Evolutionary conservation across 2,329 filamentous ascomycete species (phyloP).

Genomic region (Reticulascus tulasneorum): DNA sequence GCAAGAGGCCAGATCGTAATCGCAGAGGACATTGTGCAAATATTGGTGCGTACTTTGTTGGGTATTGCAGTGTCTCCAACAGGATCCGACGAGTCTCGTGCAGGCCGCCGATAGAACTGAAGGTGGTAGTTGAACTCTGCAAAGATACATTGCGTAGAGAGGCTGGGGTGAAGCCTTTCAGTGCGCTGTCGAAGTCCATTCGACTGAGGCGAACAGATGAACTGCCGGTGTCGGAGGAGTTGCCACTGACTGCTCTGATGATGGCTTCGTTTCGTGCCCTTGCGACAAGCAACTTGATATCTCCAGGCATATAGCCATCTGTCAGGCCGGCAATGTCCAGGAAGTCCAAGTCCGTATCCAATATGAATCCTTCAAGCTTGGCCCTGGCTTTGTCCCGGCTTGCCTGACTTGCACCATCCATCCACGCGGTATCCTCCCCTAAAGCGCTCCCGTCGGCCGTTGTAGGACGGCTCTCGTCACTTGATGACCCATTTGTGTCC

Average conservation of each 20-base stretch:
- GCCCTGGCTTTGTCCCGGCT: conserved; percentile 35
- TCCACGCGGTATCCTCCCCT: conserved; percentile 63
- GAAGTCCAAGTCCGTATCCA: conserved; percentile 79
- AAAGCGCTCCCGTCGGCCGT: conserved; percentile 51
- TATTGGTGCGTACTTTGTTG: conserved; percentile 95
- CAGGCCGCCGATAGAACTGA: conserved; percentile 86
- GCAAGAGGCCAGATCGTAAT: conserved; percentile 84
- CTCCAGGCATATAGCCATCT: conserved; percentile 97
- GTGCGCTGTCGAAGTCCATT: conserved; percentile 76
- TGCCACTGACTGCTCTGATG: conserved; percentile 70
- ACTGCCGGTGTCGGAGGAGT: conserved; percentile 36
- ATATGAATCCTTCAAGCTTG: conserved; percentile 59
- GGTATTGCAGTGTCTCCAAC: conserved; percentile 92
- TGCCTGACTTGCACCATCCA: conserved; percentile 64
- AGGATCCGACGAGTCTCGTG: conserved; percentile 83
- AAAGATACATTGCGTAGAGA: conserved; percentile 92
- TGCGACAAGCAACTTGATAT: conserved; percentile 79
- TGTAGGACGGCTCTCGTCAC: conserved; percentile 50
- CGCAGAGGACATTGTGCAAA: conserved; percentile 94
- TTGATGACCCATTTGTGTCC: conserved; percentile 26
- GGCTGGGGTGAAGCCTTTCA: conserved; percentile 91
- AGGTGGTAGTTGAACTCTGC: conserved; percentile 88
- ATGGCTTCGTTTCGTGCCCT: conserved; percentile 89
- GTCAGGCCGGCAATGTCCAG: conserved; percentile 90
- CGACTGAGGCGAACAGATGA: conserved; percentile 60